Evolutionary conservation across 1,284 basidiomycete species (phyloP).

Genomic region (Bjerkandera adusta): DNA sequence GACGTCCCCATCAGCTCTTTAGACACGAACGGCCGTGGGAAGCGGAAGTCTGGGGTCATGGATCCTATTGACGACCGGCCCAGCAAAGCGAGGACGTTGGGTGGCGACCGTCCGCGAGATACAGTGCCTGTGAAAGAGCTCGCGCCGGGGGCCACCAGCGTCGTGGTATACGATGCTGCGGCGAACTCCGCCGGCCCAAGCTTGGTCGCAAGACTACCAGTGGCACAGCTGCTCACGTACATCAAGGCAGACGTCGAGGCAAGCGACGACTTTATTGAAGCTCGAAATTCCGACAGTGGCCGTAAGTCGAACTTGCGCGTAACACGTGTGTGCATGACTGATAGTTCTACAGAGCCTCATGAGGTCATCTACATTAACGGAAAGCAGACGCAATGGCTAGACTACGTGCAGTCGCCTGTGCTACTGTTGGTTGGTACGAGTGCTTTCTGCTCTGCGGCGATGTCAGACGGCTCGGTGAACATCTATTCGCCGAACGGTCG

Average conservation of each 20-base stretch:
- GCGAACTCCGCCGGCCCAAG: slow-evolving; percentile 21
- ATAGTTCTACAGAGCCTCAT: slow-evolving; percentile 43
- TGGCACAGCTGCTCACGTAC: slow-evolving; percentile 58
- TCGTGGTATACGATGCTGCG: slow-evolving; percentile 7
- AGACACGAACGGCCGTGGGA: slow-evolving; percentile 38
- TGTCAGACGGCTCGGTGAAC: slow-evolving; percentile 73
- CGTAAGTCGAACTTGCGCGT: slow-evolving; percentile 36
- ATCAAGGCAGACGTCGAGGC: slow-evolving; percentile 60
- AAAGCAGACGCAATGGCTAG: slow-evolving; percentile 81
- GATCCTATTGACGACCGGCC: slow-evolving; percentile 45
- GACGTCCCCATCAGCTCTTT: slow-evolving; percentile 54
- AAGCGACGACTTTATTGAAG: slow-evolving; percentile 72
- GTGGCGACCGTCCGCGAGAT: slow-evolving; percentile 63
- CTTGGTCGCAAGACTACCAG: slow-evolving; percentile 36
- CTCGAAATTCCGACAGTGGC: slow-evolving; percentile 69
- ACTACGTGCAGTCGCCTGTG: slow-evolving; percentile 76
- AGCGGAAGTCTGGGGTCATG: slow-evolving; percentile 45
- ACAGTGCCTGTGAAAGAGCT: slow-evolving; percentile 53
- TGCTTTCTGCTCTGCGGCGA: slow-evolving; percentile 72
- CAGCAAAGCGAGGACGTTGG: slow-evolving; percentile 62
- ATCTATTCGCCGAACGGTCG: slow-evolving; percentile 82
- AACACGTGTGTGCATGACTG: not conserved
- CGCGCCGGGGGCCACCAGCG: slow-evolving; percentile 17
- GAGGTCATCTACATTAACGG: slow-evolving; percentile 68
- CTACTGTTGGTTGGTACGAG: slow-evolving; percentile 64